Evolutionary conservation across 192 early-diverging fungal species (phyloP), one percentile per base, ranked within the genome.

Genomic region (Backusella circina): DNA sequence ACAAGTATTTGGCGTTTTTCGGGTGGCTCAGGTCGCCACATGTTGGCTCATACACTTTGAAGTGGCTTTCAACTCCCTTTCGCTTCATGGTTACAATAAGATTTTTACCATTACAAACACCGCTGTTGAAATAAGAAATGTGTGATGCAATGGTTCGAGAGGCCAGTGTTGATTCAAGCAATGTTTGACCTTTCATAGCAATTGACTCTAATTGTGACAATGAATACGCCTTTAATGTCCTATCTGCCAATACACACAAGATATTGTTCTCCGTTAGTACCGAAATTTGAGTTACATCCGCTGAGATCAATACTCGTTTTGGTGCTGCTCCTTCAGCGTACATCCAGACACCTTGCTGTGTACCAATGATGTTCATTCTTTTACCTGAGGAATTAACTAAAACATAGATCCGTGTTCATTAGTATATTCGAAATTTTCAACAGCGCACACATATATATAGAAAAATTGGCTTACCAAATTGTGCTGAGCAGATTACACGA

Each of bases 331-430:
- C 76, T 68, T 64, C 67, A 39, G 33, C 73, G 5, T 50, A 65
- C 28, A 79, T 71, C 77, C 90, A 98, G 37, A 98, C 77, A 15
- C 97, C 96, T 36, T 86, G 80, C 65, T 96, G 92, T 2, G 96
- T 93, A 31, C 92, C 96, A 38, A 97, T 75, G 12, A 93, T 85
- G 37, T 98, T 84, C 65, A 90, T 81, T 13, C 84, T 84, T 65
- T 85, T 83, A 72, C 86, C 84, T 10, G 47, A 37, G 21, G 75
- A 57, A 2, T 50, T 69, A 28, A 32, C 80, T 81, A 47, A 16
- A 12, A 67, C 16, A 35, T 5, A 35, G 37, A n/a, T 37, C n/a
- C 23, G 23, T 61, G 54, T 28, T 61, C 23, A 61, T 61, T 61
- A 12, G 21, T 28, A 15, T 12, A 28, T 26, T 61, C 1, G 18